phyloP scores from a whole-genome alignment of 2,329 filamentous ascomycete genomes.

The Diaporthe citri region DNA sequence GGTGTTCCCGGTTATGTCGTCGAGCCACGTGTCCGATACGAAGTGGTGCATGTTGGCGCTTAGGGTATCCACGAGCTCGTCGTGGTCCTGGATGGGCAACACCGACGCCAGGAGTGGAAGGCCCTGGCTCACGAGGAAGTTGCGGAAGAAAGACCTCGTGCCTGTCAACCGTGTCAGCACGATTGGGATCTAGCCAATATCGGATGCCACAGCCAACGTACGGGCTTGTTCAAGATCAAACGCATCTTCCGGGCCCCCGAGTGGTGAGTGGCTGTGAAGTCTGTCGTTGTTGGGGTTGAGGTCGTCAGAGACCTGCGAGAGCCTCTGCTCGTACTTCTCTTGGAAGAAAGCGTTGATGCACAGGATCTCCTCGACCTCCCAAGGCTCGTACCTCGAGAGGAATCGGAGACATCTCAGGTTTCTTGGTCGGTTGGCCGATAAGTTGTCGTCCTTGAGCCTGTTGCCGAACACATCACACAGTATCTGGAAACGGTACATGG shows the following conservation, averaged over 20 bases:
- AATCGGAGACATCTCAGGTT: not conserved
- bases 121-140: conserved; percentile 13
- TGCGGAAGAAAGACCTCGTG: not conserved
- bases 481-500: conserved; percentile 18
- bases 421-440: not conserved
- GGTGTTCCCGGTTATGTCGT: conserved; percentile 9
- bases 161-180: not conserved
- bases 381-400: conserved; percentile 6
- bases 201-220: not conserved
- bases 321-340: not conserved
- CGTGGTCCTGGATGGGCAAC: not conserved
- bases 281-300: not conserved
- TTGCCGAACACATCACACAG: conserved; percentile 7
- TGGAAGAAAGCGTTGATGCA: conserved; percentile 9
- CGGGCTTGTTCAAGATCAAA: not conserved
- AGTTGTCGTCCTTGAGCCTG: not conserved
- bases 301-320: not conserved
- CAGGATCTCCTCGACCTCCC: conserved; percentile 16
- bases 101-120: conserved; percentile 6
- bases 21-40: not conserved
- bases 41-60: not conserved
- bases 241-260: not conserved
- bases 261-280: not conserved
- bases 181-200: not conserved
- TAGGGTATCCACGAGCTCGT: not conserved